phyloP scores from a whole-genome alignment of 2,329 filamentous ascomycete genomes.

The Penicillium sp. region DNA sequence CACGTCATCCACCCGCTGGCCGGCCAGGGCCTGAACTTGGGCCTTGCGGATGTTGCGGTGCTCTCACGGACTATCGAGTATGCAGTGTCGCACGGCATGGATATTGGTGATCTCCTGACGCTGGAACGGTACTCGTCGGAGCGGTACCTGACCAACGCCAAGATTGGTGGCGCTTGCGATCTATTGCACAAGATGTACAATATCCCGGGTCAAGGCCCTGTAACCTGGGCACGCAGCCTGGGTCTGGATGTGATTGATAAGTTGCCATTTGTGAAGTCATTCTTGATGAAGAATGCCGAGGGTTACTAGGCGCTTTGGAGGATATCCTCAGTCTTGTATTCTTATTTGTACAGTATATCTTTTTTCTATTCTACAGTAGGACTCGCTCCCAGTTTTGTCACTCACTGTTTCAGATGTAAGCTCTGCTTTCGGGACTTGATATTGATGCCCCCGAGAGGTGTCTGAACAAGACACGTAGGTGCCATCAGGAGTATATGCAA shows the following conservation, averaged over 20 bases:
- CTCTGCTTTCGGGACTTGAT: background rate
- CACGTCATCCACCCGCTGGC: conserved; percentile 94
- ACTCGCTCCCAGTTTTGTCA: too few species aligned
- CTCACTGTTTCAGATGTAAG: background rate
- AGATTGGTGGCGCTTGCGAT: conserved; percentile 76
- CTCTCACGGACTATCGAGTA: conserved; percentile 74
- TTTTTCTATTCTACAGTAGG: conserved; percentile 9
- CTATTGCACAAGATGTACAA: conserved; percentile 92
- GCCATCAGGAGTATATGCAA: background rate
- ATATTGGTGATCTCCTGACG: conserved; percentile 76
- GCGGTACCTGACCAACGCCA: conserved; percentile 78
- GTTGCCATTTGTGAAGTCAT: conserved; percentile 73
- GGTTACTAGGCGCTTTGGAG: conserved; percentile 21
- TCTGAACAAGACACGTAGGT: background rate
- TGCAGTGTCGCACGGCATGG: conserved; percentile 79
- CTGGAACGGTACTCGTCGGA: conserved; percentile 81
- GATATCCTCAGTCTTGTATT: background rate
- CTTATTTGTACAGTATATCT: conserved; percentile 23
- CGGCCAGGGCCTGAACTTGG: conserved; percentile 92
- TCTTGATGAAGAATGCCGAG: conserved; percentile 74
- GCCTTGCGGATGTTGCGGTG: conserved; percentile 82
- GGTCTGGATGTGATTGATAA: conserved; percentile 77
- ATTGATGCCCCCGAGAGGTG: background rate
- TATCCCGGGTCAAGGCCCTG: conserved; percentile 69
- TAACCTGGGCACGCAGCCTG: conserved; percentile 76